Base-by-base conservation (phyloP, 768 basidiomycete species). In the Boletus sensibilis region DNA sequence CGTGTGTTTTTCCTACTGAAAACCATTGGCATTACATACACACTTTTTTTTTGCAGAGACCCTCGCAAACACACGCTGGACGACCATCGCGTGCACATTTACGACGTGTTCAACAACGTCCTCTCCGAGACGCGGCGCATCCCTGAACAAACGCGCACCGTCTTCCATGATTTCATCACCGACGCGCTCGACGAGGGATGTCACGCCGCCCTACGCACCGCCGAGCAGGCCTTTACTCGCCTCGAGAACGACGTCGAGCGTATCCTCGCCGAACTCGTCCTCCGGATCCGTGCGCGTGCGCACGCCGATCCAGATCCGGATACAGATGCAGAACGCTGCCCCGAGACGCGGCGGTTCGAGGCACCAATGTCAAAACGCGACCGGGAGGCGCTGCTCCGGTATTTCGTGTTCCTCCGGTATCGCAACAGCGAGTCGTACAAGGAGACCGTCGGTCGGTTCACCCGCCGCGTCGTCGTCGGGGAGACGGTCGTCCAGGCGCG, bases 341-440 rank as follows among this genome's bases (percentile, higher is more conserved):
- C 23, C 9, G 16, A 10, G 25, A 37, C 34, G 38, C 51, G 52
- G 33, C 65, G 62, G 21, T 68, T 64, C 46, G 65, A 70, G 44
- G 9, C 67, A 1, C 9, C 60, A 2, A 57, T 63, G 57, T 60
- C 69, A 11, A 60, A 60, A 35, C 67, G 65, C 25, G 58, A 59
- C 29, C 66, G 77, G 14, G 75, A 78, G 38, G 65, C 64, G n/a
- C 58, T 85, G 2, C 74, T 79, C 11, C 78, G 76, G 56, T 85
- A 79, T 63, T 75, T 84, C 42, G 70, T 78, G 12, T 84, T 85
- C 58, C 68, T 85, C 0, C 77, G 83, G n/a, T 85, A 82, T 57
- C 73, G 84, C 14, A 85, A 85, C 56, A 78, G 81, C 60, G 67
- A 70, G 10, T 75, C 74, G 13, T 85, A 83, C 59, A 61, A 65